Percentiles rank a stretch among this genome's conserved stretches.
Evolutionary conservation across 768 basidiomycete genomes (phyloP).

Genomic region (Boletus insuetus): DNA sequence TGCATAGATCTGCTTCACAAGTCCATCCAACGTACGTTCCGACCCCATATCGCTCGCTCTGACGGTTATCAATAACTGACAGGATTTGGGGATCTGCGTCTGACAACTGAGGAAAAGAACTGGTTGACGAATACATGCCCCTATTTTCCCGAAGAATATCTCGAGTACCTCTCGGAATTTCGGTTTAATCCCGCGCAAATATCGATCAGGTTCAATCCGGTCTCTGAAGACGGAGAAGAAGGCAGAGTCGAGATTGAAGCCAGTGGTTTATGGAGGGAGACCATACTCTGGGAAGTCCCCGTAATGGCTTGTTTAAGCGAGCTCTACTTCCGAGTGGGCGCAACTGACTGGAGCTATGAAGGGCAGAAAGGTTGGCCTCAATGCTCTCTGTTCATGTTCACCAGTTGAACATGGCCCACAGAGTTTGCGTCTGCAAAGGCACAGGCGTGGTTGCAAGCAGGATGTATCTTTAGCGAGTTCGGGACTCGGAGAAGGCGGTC

Average conservation of each 20-base stretch:
- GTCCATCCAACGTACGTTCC: conserved; percentile 56
- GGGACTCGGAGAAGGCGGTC: conserved; percentile 82
- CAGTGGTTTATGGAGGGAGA: conserved; percentile 71
- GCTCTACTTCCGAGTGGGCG: conserved; percentile 73
- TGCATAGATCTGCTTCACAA: conserved; percentile 35
- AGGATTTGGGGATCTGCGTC: conserved; percentile 68
- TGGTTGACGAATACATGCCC: conserved; percentile 74
- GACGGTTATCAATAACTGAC: conserved; percentile 27
- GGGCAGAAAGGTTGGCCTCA: conserved; percentile 63
- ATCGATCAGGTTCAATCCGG: conserved; percentile 58
- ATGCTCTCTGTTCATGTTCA: neutral
- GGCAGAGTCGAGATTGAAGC: conserved; percentile 75
- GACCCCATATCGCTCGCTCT: conserved; percentile 3
- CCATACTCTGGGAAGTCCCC: conserved; percentile 95
- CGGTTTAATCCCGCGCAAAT: conserved; percentile 70
- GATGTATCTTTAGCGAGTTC: conserved; percentile 79
- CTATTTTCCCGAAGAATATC: conserved; percentile 68
- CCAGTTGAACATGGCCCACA: conserved; percentile 28
- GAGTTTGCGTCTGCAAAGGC: conserved; percentile 77
- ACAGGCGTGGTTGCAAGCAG: conserved; percentile 53
- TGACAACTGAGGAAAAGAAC: conserved; percentile 58
- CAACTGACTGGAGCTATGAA: conserved; percentile 83
- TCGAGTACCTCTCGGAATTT: conserved; percentile 69
- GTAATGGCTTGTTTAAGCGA: conserved; percentile 92
- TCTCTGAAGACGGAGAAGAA: conserved; percentile 42